Evolutionary conservation across 768 basidiomycete species (phyloP), one percentile per base, ranked within the genome.

Genomic region (Mycena maculata): DNA sequence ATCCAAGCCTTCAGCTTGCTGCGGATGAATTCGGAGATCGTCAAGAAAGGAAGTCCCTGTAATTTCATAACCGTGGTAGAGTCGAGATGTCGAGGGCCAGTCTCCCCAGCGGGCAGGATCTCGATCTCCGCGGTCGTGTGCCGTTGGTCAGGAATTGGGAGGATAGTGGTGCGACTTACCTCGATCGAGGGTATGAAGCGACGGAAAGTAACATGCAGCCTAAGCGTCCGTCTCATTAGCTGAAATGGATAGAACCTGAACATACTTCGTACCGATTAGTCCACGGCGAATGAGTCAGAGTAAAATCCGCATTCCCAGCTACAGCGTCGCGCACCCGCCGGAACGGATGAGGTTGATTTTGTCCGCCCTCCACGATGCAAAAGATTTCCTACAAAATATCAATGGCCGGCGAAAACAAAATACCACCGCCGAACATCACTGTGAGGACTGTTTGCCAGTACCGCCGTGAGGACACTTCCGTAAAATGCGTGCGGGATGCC

Each of bases 1-100:
- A 88, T 84, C 93, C 93, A 95, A 20, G 87, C 79, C 72, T 92
- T 94, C 56, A 95, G 82, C 82, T 95, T 95, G 49, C 92, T 93
- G 72, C 93, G 85, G 73, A 95, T 80, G 79, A 95, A 95, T 77
- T 95, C 93, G 42, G 93, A 93, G 65, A 92, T 82, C n/a, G 90
- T 89, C 72, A 95, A 79, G 82, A 95, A 95, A 12, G 93, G 94
- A 7, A 95, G 80, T 23, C 87, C 86, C 61, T 89, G 88, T 23
- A 95, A 75, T 63, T 79, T 84, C 85, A 90, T 90, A 61, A 90
- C 87, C 4, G 90, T 93, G 33, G 86, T 81, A 56, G 80, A 74
- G 78, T 94, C 90, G 48, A 94, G 84, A 71, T 85, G 86, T 53
- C 92, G 90, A 49, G 93, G 93, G 3, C 93, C 93, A 54, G 88